Base-by-base conservation (phyloP, 1,284 basidiomycete species). In the Spongiforma sp. region DNA sequence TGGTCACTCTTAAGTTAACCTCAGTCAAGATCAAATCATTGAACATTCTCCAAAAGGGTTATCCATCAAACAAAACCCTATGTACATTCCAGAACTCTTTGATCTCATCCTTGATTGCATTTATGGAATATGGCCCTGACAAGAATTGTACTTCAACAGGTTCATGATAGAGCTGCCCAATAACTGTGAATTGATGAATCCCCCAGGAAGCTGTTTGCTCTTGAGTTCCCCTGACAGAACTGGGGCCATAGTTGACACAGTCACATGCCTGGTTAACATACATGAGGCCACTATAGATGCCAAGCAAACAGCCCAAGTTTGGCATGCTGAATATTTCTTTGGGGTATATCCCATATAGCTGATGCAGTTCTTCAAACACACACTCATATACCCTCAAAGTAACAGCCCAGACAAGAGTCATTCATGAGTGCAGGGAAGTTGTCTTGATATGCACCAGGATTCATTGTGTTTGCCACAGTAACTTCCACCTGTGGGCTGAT, bases 391-490 rank as follows among this genome's bases (percentile, higher is more conserved):
- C 83, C 86, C 81, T 99, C 93, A 69, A 93, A 95, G 79, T 99
- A 99, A 98, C 97, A 99, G 77, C 99, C 97, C 0, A 96, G 95
- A 28, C 96, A 89, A 1, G 91, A 91, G 75, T 99, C 96, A 65
- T 91, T 92, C 33, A 91, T 93, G 72, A 83, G 89, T 0, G 88
- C 89, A 48, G 96, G 91, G 88, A 99, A 99, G 77, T 99, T 96
- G 78, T 99, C 97, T 77, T 99, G 99, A 69, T 89, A 83, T n/a
- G 93, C 81, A 73, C 95, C 94, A 10, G 80, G 72, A 72, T 96
- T 92, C 28, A 93, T 91, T 59, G 85, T 86, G 82, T 99, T 99
- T 67, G 83, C 84, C 12, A 91, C 87, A 72, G 90, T 88, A 56
- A 98, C 82, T 9, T 87, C 86, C 21, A 99, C 89, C 79, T 91